Evolutionary conservation across 2,329 filamentous ascomycete genomes (phyloP).

Genomic region (Xylaria arbuscula): DNA sequence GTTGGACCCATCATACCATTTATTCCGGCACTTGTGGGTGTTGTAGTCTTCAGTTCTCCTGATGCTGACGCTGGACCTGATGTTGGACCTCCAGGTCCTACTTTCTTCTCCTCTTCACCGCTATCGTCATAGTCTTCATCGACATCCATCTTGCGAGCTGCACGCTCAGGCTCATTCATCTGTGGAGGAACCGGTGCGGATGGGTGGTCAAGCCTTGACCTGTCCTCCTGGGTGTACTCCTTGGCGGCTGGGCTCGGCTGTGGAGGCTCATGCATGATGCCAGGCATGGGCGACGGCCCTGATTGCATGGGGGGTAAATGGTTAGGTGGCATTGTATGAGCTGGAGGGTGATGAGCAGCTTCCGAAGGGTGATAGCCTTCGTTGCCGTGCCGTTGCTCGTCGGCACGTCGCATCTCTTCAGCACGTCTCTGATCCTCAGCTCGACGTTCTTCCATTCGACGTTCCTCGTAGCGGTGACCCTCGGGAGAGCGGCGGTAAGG

Average conservation of each 20-base stretch:
- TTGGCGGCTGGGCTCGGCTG: constrained; percentile 60
- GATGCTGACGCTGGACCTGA: constrained; percentile 58
- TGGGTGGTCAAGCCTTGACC: constrained; percentile 59
- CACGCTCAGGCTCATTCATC: constrained; percentile 79
- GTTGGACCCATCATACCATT: constrained; percentile 60
- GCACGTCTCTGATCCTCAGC: constrained; percentile 68
- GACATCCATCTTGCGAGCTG: constrained; percentile 94
- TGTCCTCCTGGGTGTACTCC: constrained; percentile 69
- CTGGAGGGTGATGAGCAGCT: constrained; percentile 84
- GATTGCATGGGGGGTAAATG: constrained; percentile 74
- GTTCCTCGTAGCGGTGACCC: constrained; percentile 72
- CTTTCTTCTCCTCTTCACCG: constrained; percentile 83
- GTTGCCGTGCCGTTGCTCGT: constrained; percentile 71
- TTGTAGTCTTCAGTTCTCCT: constrained; percentile 64
- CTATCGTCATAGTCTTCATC: constrained; percentile 98
- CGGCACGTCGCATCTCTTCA: constrained; percentile 61
- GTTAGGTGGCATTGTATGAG: constrained; percentile 65
- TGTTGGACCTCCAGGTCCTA: constrained; percentile 54
- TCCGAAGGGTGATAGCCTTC: constrained; percentile 93
- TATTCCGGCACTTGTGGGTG: constrained; percentile 60
- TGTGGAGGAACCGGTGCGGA: constrained; percentile 59
- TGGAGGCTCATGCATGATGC: constrained; percentile 63
- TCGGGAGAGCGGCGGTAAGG: constrained; percentile 82
- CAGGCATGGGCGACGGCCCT: constrained; percentile 66
- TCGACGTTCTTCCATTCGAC: constrained; percentile 67